Percentiles rank a stretch among this genome's conserved stretches.
These are phyloP conservation scores for Hippophae gyantsensis DNA, from an alignment of 306 rosid genomes.

Conservation along the genomic window DNA sequence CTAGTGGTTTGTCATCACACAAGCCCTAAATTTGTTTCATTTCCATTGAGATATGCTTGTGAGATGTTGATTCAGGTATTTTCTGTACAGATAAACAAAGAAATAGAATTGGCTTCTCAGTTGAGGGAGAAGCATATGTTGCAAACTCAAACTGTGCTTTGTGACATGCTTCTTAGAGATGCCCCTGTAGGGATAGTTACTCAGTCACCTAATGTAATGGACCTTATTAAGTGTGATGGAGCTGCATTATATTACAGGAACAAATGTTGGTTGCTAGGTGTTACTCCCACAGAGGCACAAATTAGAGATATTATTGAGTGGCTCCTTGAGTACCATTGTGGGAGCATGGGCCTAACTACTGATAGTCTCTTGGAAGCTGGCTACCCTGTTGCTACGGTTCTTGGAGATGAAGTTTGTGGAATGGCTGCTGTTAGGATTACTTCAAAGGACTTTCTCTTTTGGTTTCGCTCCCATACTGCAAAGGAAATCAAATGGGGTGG, in stretches of 20 bases:
- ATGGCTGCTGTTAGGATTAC: constrained; percentile 35
- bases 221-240: constrained; percentile 38
- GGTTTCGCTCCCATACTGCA: constrained; percentile 37
- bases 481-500: constrained; percentile 46
- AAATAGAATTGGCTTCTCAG: constrained; percentile 35
- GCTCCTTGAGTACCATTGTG: constrained; percentile 34
- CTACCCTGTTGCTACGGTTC: constrained; percentile 33
- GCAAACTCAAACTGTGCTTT: constrained; percentile 31
- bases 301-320: constrained; percentile 27
- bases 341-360: constrained; percentile 36
- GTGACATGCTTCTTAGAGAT: constrained; percentile 43
- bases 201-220: constrained; percentile 35
- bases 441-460: constrained; percentile 34
- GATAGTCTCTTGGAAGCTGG: constrained; percentile 43
- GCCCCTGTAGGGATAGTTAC: constrained; percentile 30
- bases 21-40: constrained; percentile 34
- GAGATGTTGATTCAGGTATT: constrained; percentile 45
- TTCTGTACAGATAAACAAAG: constrained; percentile 35
- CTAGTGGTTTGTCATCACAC: constrained; percentile 44
- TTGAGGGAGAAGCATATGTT: constrained; percentile 31
- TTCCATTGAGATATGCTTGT: constrained; percentile 40
- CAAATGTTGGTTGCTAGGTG: constrained; percentile 31
- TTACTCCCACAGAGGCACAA: constrained; percentile 29
- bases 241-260: constrained; percentile 35
- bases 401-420: constrained; percentile 36